Evolutionary conservation across 495 filamentous ascomycete species (phyloP), one percentile per base, ranked within the genome.

Genomic region (Penicillium lagena): DNA sequence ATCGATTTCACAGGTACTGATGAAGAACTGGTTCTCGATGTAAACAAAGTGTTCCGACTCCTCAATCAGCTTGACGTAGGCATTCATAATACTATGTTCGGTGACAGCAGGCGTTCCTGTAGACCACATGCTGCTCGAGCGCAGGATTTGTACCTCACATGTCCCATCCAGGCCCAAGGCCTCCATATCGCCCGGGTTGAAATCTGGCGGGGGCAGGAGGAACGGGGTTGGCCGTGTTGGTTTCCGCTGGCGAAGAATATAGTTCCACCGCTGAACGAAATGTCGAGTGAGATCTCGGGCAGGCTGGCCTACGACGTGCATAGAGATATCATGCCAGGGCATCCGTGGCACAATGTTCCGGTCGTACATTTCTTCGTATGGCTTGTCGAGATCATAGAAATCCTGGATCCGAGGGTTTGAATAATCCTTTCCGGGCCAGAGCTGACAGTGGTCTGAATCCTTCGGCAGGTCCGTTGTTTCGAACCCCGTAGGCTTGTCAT

Each of bases 251-350:
- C 93, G 90, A 35, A 96, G 77, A 37, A 99, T 83, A 49, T 95
- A 99, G 57, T 99, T 97, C 93, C 93, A 99, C 49, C 93, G 75
- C 64, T 99, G 93, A n/a, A 97, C 90, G 56, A 99, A 99, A 65
- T 97, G 93, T 12, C 93, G 79, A 15, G 90, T 95, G 37, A 97
- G 77, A 67, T 99, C 93, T 42, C 93, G 76, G 2, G 93, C 93
- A 1, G 93, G 93, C 58, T 97, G 93, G 32, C 93, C 93, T 17
- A 97, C 90, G 22, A 99, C 85, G 66, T 99, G 93, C 93, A 99
- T 99, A 9, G 85, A 82, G 42, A 99, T 93, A 62, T 99, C 93
- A 56, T 99, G 93, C 93, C 93, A 99, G 2, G 94, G 94, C 93
- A 97, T 99, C 42, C 93, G 75, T 0, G 94, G 88, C 12, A 93